Evolutionary conservation across 1,284 basidiomycete genomes (phyloP), one percentile per base, ranked within the genome.

Genomic region (Fomitiporia mediterranea): DNA sequence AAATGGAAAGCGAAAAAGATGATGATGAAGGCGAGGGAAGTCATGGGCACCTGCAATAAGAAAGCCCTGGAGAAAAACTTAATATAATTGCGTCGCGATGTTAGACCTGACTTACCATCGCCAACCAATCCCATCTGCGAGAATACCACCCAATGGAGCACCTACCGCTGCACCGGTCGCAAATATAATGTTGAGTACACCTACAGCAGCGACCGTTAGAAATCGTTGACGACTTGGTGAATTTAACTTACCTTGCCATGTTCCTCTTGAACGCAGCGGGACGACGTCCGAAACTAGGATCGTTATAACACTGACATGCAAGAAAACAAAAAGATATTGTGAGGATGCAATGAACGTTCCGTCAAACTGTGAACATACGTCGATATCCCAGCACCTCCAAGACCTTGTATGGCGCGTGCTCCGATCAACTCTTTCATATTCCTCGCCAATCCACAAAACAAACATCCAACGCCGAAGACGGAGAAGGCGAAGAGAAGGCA

Each of bases 321-420:
- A 23, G 25, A 47, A 21, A 34, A 5, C 21, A 44, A 19, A 35
- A 30, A 5, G 40, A 9, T 25, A 48, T 2, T 25, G 25, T 11
- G 38, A 42, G n/a, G 13, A 43, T 34, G 44, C 51, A 23, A 28
- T 32, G 13, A n/a, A 9, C 30, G 19, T 6, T 15, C 21, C 3
- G 17, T n/a, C n/a, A 25, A 15, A 19, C 6, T 21, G 27, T n/a
- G n/a, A 13, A 68, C 80, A 61, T 61, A 83, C 82, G 82, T 83
- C 59, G 76, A 70, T 75, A 84, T 83, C 2, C 82, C 83, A 5
- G 80, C 82, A 2, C 81, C 82, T 1, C 83, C 83, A n/a, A 84
- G 75, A 1, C 82, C 83, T 46, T 81, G 70, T 38, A 86, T 68
- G 0, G 79, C 82, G n/a, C 82, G 73, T 13, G 77, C 75, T 7